Conservation (phyloP, 2,329 filamentous ascomycete genomes). For the Cucurbitaria berberidis region DNA sequence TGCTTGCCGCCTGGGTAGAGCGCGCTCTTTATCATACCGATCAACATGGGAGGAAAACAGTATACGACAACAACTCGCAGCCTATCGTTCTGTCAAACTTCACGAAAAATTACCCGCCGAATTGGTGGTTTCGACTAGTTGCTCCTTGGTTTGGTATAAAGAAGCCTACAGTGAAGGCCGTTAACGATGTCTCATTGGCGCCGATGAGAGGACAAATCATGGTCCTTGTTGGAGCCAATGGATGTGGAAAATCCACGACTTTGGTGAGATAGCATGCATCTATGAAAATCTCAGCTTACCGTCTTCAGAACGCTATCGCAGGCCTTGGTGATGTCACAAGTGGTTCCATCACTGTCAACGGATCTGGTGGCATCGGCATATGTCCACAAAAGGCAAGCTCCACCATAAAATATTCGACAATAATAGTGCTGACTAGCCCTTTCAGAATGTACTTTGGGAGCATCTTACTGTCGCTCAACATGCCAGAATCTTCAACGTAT, state of each 20-base stretch:
- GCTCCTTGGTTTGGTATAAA: constrained; percentile 49
- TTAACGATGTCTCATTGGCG: constrained; percentile 70
- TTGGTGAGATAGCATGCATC: background rate
- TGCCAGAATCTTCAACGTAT: constrained; percentile 80
- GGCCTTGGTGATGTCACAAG: constrained; percentile 76
- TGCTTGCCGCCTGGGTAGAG: constrained; percentile 75
- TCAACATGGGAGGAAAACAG: constrained; percentile 56
- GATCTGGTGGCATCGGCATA: constrained; percentile 76
- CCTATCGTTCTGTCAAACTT: constrained; percentile 74
- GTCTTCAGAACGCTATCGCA: constrained; percentile 70
- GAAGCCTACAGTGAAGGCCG: constrained; percentile 71
- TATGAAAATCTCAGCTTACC: background rate
- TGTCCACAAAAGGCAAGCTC: constrained; percentile 66
- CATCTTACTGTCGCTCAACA: constrained; percentile 83
- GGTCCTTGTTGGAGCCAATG: constrained; percentile 83
- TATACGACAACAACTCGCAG: constrained; percentile 29
- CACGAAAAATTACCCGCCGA: constrained; percentile 75
- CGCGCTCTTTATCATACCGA: constrained; percentile 73
- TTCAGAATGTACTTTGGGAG: constrained; percentile 87
- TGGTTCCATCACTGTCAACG: constrained; percentile 76
- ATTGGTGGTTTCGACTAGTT: constrained; percentile 59
- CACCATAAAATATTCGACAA: background rate
- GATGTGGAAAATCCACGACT: constrained; percentile 85
- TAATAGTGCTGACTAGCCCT: background rate
- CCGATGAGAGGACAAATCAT: constrained; percentile 79